phyloP scores from a whole-genome alignment of 208 protist genomes.

The Trypanosomatidae sp. region DNA sequence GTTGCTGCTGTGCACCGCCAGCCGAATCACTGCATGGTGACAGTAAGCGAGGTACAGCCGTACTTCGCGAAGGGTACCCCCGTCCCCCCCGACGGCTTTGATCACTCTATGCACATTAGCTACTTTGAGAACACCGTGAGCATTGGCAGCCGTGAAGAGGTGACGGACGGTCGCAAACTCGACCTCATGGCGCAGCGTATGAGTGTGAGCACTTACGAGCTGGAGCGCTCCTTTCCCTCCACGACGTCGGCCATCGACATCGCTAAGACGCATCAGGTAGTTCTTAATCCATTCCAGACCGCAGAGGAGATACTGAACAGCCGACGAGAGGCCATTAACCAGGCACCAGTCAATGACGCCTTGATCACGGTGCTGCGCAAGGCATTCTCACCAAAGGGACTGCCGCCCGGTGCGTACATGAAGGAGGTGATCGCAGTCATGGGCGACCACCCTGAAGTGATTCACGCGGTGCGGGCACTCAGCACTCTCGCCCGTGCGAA shows the following conservation, averaged over 20 bases:
- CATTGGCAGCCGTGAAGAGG: constrained; percentile 19
- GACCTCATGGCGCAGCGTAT: constrained; percentile 75
- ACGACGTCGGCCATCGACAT: constrained; percentile 81
- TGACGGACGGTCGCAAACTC: constrained; percentile 22
- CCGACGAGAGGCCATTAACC: constrained; percentile 51
- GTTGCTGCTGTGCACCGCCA: constrained; percentile 46
- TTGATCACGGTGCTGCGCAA: constrained; percentile 57
- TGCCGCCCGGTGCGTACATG: constrained; percentile 78
- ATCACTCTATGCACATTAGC: constrained; percentile 61
- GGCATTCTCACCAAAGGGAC: constrained; percentile 64
- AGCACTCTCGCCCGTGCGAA: constrained; percentile 42
- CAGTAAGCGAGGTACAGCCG: constrained; percentile 74
- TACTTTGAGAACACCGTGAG: constrained; percentile 72
- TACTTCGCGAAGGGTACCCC: constrained; percentile 58
- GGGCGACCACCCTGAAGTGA: constrained; percentile 51
- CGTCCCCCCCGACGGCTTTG: constrained; percentile 55
- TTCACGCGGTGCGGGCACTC: constrained; percentile 48
- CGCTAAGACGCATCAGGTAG: constrained; percentile 34
- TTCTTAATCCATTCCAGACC: constrained; percentile 76
- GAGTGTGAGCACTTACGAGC: constrained; percentile 70
- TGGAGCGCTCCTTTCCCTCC: constrained; percentile 81
- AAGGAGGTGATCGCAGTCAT: constrained; percentile 81
- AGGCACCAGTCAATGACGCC: constrained; percentile 42
- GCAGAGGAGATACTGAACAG: constrained; percentile 62
- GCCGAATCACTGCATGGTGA: constrained; percentile 82